Base-by-base conservation (phyloP, 495 filamentous ascomycete species). In the Pseudomonodictys pantanalensis region DNA sequence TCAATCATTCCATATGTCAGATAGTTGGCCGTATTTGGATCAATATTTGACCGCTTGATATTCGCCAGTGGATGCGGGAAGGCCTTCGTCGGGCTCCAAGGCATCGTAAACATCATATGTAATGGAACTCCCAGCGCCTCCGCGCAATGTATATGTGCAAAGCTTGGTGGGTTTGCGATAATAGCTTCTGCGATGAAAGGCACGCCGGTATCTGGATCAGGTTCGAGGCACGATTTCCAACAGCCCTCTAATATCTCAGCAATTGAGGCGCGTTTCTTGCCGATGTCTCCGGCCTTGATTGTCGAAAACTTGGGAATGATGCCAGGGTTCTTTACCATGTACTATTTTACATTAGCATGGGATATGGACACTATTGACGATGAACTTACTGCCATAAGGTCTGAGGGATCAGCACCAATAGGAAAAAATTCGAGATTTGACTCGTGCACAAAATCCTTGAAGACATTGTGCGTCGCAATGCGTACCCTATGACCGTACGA, bases 21-120 rank as follows among this genome's bases (percentile, higher is more conserved):
- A 60, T 83, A 90, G 69, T 92, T 92, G 2, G 86, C 83, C 35
- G 82, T 74, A 12, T 76, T 75, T 1, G 78, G 65, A 59, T 83
- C 80, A 29, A 76, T 73, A 64, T 87, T 85, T 12, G 76, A 77
- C 33, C 77, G 80, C 52, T 82, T 81, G 44, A 89, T 82, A 60
- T 83, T 88, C 30, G 86, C 87, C 25, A 90, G 72, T 2, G 87
- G 86, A 62, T 90, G 87, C 1, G 87, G 85, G 59, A 90, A 89
- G 5, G 81, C 78, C 53, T 79, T 79, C 0, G 86, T 90, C 0
- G 84, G 81, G 8, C 80, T 79, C 75, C 78, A 83, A 4, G 81
- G 81, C 83, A 87, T 91, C 77, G 89, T 92, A 72, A 92, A 92
- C 85, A 92, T 90, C 53, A 92, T 70, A 71, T 91, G 87, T 4